A percentile compares a stretch with the other conserved stretches of the same genome.
phyloP scores from a whole-genome alignment of 2,329 filamentous ascomycete genomes.

The Aspergillus oerlinghausenensis region DNA sequence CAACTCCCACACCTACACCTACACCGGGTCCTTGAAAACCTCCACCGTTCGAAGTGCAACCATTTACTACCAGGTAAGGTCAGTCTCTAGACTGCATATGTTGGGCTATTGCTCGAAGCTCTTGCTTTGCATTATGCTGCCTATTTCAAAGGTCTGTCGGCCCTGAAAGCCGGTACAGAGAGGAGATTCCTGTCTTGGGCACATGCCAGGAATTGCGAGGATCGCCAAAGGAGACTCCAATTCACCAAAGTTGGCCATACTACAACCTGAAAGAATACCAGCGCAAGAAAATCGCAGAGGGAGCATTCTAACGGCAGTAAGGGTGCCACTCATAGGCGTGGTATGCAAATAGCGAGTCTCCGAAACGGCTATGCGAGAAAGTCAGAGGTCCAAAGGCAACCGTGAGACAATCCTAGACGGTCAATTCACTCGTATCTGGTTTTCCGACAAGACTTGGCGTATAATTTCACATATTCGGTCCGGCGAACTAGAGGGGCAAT shows the following conservation, averaged over 20 bases:
- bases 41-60: neutral
- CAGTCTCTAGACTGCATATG: neutral
- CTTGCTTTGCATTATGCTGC: neutral
- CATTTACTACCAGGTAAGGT: neutral
- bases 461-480: neutral
- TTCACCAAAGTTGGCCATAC: neutral
- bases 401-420: neutral
- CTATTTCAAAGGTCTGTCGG: neutral
- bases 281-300: neutral
- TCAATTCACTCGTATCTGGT: neutral
- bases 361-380: neutral
- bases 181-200: neutral
- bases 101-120: neutral
- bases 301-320: neutral
- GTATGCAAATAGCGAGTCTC: neutral
- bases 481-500: neutral
- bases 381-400: neutral
- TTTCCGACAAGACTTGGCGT: neutral
- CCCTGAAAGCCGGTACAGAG: neutral
- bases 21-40: constrained; percentile 29
- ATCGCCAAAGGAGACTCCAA: neutral
- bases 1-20: constrained; percentile 56
- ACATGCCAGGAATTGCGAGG: neutral
- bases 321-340: neutral
- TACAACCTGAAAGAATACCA: neutral